A percentile compares a stretch with the other conserved stretches of the same genome.
Conservation (phyloP, 768 basidiomycete species). For the Austroboletus festivus region DNA sequence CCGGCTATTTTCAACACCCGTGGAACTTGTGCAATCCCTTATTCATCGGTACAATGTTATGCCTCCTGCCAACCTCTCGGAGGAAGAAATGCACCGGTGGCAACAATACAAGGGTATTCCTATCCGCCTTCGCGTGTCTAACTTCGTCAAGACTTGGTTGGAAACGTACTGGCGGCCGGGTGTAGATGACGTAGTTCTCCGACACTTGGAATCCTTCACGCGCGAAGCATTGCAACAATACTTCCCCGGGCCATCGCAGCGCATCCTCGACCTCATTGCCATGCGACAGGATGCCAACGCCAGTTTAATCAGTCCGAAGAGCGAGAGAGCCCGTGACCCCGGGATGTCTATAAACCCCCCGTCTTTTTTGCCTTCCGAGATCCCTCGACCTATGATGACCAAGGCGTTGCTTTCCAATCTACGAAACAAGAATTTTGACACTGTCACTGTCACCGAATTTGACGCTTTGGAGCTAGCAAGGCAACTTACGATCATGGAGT, state of each 20-base stretch:
- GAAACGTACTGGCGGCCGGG: conserved; percentile 86
- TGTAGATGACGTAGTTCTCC: conserved; percentile 65
- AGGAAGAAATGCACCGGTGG: conserved; percentile 70
- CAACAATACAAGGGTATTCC: conserved; percentile 85
- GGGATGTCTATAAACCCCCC: conserved; percentile 73
- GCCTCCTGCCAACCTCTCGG: conserved; percentile 54
- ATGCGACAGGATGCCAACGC: conserved; percentile 50
- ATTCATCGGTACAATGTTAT: conserved; percentile 81
- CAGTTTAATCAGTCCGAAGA: conserved; percentile 50
- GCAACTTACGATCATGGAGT: conserved; percentile 94
- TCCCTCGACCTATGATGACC: conserved; percentile 85
- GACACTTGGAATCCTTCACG: conserved; percentile 56
- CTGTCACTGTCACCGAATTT: conserved; percentile 82
- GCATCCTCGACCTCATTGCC: conserved; percentile 66
- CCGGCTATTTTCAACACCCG: conserved; percentile 81
- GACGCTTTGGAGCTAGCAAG: conserved; percentile 89
- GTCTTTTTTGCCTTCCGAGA: conserved; percentile 50
- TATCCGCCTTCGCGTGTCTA: conserved; percentile 85
- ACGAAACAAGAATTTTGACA: conserved; percentile 58
- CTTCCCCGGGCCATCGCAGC: conserved; percentile 68
- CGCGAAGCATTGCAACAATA: conserved; percentile 55
- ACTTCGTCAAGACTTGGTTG: conserved; percentile 92
- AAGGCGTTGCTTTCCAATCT: conserved; percentile 70
- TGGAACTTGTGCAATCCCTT: conserved; percentile 71
- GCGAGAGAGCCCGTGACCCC: conserved; percentile 67